These are phyloP conservation scores for Beauveria sp. DNA, from an alignment of 2,329 filamentous ascomycete species.

Conservation along the genomic window DNA sequence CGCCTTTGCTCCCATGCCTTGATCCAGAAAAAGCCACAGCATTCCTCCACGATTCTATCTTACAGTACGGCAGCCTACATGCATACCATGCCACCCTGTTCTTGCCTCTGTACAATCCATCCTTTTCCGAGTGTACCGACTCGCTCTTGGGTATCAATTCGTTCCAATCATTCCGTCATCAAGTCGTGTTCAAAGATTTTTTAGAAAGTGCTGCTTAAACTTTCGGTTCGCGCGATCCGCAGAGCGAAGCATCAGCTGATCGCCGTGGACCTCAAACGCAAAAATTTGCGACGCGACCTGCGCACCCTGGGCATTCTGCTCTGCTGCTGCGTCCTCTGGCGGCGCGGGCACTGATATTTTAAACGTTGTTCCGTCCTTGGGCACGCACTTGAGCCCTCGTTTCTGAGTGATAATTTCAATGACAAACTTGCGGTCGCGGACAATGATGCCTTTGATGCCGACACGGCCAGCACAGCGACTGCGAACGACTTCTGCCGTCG, in stretches of 20 bases:
- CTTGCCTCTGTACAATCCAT: not conserved
- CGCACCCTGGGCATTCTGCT: constrained; percentile 16
- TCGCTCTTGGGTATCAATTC: not conserved
- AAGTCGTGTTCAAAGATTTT: constrained; percentile 49
- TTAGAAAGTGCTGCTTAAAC: constrained; percentile 77
- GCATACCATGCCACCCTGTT: not conserved
- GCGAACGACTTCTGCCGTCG: constrained; percentile 71
- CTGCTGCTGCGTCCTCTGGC: constrained; percentile 8
- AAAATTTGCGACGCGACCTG: constrained; percentile 32
- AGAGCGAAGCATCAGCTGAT: constrained; percentile 76
- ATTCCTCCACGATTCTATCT: not conserved
- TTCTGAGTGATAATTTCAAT: constrained; percentile 74
- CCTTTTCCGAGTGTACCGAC: not conserved
- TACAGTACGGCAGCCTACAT: not conserved
- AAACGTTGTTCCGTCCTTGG: constrained; percentile 87
- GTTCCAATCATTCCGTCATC: not conserved
- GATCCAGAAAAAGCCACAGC: not conserved
- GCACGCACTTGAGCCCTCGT: constrained; percentile 67
- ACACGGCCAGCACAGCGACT: constrained; percentile 76
- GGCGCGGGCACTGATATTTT: constrained; percentile 58
- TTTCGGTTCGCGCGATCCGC: constrained; percentile 84
- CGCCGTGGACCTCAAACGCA: constrained; percentile 78
- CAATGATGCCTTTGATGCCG: constrained; percentile 76
- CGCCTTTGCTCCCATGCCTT: not conserved
- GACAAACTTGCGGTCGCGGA: constrained; percentile 78